Evolutionary conservation across 1,284 basidiomycete species (phyloP).

Genomic region (Pseudozyma sp.): DNA sequence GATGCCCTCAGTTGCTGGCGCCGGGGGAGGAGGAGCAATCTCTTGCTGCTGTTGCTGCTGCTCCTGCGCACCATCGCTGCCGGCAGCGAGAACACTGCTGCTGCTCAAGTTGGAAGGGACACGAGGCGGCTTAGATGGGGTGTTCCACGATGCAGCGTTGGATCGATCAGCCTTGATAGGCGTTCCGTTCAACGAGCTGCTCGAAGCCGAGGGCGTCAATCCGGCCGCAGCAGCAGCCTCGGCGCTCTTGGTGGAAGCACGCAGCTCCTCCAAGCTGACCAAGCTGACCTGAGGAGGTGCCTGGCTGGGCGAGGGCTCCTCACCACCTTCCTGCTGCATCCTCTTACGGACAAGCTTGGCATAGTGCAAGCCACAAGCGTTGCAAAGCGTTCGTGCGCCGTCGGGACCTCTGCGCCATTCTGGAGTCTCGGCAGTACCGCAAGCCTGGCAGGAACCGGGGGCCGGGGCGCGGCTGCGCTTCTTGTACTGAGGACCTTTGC

Average conservation of each 20-base stretch:
- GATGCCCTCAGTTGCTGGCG: constrained; percentile 8
- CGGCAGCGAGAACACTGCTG: constrained; percentile 21
- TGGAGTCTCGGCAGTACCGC: constrained; percentile 62
- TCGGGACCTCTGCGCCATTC: constrained; percentile 67
- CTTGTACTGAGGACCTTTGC: constrained; percentile 61
- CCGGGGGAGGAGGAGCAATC: not conserved
- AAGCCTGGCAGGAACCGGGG: constrained; percentile 62
- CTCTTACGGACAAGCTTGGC: constrained; percentile 61
- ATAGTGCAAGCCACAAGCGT: constrained; percentile 64
- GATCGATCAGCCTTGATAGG: constrained; percentile 24
- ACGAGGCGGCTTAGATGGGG: constrained; percentile 38
- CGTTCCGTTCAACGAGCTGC: constrained; percentile 37
- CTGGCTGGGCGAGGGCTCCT: constrained; percentile 31
- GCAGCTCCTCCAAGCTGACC: constrained; percentile 59
- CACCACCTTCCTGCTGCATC: constrained; percentile 50
- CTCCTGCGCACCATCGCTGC: not conserved
- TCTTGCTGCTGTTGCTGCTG: constrained; percentile 5
- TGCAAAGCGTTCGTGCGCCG: constrained; percentile 67
- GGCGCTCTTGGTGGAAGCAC: constrained; percentile 54
- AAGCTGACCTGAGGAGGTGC: constrained; percentile 39
- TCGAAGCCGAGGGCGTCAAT: constrained; percentile 20
- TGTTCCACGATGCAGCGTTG: constrained; percentile 31
- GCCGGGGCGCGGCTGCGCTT: constrained; percentile 67
- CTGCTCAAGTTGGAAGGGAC: constrained; percentile 20
- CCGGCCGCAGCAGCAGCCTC: constrained; percentile 36